Percentiles rank a stretch among this genome's conserved stretches.
Conservation (phyloP, 2,329 filamentous ascomycete genomes). For the Botryotinia narcissicola region DNA sequence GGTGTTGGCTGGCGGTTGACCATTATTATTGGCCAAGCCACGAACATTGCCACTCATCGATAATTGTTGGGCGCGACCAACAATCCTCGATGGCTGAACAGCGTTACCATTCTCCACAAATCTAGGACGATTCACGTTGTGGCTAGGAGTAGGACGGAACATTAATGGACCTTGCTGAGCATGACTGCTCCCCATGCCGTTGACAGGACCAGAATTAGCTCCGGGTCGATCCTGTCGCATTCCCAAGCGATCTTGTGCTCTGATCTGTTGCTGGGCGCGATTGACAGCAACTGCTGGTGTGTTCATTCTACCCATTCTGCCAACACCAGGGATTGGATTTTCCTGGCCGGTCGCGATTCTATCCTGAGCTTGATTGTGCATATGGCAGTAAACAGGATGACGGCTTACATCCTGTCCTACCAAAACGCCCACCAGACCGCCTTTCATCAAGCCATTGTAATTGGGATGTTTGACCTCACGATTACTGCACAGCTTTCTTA, state of each 20-base stretch:
- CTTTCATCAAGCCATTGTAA: neutral
- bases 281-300: neutral
- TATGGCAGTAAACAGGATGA: neutral
- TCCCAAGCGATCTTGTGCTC: accelerated
- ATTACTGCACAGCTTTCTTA: neutral
- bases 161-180: too few species aligned
- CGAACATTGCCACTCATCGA: neutral
- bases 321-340: accelerated
- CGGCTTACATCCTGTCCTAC: neutral
- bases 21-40: neutral
- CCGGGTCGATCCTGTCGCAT: neutral
- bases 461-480: neutral
- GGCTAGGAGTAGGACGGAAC: too few species aligned
- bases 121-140: too few species aligned
- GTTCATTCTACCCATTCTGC: neutral
- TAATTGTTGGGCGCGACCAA: too few species aligned
- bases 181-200: neutral
- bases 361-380: neutral
- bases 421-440: neutral
- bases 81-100: too few species aligned
- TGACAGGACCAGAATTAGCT: accelerated
- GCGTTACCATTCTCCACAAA: too few species aligned
- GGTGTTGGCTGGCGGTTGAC: accelerated
- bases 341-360: too few species aligned
- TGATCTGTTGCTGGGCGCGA: neutral